Conservation (phyloP, 352 stramenopile species). For the Pythium sp. region DNA sequence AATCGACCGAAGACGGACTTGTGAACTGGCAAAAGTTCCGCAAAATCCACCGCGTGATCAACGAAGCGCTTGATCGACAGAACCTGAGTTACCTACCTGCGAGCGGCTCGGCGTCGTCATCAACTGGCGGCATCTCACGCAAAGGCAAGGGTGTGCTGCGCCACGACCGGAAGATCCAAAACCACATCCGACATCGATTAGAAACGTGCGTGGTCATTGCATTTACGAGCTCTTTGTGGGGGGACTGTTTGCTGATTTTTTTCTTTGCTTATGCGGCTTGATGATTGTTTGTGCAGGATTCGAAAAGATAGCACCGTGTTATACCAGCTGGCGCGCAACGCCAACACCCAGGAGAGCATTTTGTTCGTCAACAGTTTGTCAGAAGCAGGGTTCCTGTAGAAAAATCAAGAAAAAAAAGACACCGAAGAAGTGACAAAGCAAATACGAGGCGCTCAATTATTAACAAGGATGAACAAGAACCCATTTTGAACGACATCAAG, state of each 20-base stretch:
- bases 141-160: constrained; percentile 73
- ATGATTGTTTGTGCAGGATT: constrained; percentile 42
- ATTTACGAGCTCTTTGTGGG: background rate
- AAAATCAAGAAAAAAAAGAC: background rate
- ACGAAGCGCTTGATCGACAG: constrained; percentile 67
- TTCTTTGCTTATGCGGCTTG: constrained; percentile 10
- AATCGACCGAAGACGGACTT: constrained; percentile 76
- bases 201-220: constrained; percentile 65
- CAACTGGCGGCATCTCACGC: constrained; percentile 41
- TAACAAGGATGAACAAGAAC: background rate
- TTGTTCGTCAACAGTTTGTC: constrained; percentile 89
- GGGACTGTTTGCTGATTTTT: background rate
- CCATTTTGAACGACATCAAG: background rate
- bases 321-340: constrained; percentile 81
- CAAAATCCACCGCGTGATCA: constrained; percentile 81
- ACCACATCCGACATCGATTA: constrained; percentile 73
- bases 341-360: constrained; percentile 87
- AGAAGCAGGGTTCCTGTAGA: constrained; percentile 80
- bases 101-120: constrained; percentile 31
- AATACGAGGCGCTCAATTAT: background rate
- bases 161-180: constrained; percentile 71
- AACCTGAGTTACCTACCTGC: constrained; percentile 74
- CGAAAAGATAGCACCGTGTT: constrained; percentile 82
- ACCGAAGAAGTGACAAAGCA: background rate
- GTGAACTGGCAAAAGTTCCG: constrained; percentile 88